Evolutionary conservation across 176 grass and related monocot genomes (phyloP).

Genomic region (Musa beccarii): DNA sequence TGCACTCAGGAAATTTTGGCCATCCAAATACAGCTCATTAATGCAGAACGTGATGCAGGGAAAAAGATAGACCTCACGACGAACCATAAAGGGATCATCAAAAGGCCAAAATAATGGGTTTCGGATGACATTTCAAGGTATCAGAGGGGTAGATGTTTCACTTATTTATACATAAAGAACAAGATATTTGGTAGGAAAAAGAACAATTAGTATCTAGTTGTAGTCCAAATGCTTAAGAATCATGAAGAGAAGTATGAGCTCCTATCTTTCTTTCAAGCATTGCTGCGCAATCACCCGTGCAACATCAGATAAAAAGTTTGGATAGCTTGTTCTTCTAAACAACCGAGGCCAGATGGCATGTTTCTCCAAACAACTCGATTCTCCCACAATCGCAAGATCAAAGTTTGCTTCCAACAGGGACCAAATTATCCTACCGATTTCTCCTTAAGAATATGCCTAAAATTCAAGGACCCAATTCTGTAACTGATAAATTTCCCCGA

Average conservation of each 20-base stretch:
- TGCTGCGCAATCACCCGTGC: neutral
- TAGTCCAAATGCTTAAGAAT: too few species aligned
- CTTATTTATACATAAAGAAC: neutral
- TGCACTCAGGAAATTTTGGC: neutral
- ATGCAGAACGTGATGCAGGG: neutral
- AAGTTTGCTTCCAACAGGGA: too few species aligned
- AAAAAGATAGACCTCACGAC: neutral
- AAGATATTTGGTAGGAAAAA: neutral
- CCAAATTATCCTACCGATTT: neutral
- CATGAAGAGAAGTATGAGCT: neutral
- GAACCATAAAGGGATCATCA: neutral
- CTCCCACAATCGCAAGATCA: neutral
- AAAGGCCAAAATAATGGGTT: neutral
- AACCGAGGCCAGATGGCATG: neutral
- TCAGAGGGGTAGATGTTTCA: neutral
- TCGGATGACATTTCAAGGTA: neutral
- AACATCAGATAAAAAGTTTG: neutral
- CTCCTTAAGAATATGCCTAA: neutral
- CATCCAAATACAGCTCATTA: neutral
- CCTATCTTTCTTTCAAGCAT: neutral
- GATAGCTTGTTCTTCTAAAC: neutral
- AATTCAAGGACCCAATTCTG: too few species aligned
- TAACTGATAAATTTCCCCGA: neutral
- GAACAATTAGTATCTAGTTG: too few species aligned
- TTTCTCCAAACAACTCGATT: neutral